phyloP scores from a whole-genome alignment of 345 rosid genomes.

The Citrus inodora region DNA sequence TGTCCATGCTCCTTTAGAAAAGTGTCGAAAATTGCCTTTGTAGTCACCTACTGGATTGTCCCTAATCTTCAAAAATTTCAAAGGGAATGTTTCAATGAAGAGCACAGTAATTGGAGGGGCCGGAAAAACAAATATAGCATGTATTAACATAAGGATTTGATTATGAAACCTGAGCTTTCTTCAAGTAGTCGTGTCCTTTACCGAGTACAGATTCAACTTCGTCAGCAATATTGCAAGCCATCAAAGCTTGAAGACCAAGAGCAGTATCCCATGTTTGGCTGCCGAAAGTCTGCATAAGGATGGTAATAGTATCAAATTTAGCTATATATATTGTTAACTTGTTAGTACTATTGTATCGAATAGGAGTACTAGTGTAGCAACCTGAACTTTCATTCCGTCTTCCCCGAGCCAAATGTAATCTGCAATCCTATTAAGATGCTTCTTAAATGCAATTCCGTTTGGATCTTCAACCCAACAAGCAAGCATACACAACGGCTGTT shows the following conservation, averaged over 20 bases:
- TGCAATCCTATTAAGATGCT: constrained; percentile 69
- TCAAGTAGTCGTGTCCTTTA: constrained; percentile 74
- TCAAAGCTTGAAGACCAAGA: constrained; percentile 70
- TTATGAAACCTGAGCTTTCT: constrained; percentile 61
- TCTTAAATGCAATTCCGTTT: constrained; percentile 52
- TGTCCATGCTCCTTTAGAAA: constrained; percentile 19
- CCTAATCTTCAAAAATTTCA: constrained; percentile 5
- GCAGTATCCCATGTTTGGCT: constrained; percentile 86
- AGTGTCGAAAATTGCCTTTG: constrained; percentile 5
- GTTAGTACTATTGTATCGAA: background rate
- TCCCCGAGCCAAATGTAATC: constrained; percentile 93
- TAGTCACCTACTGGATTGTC: constrained; percentile 13
- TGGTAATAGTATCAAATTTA: background rate
- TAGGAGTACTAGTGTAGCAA: background rate
- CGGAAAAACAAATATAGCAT: too few species aligned
- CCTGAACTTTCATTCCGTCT: constrained; percentile 96
- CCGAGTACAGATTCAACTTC: constrained; percentile 54
- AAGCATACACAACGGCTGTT: constrained; percentile 32
- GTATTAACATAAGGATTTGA: background rate
- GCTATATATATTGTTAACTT: too few species aligned
- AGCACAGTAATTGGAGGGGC: background rate
- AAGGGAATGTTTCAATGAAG: background rate
- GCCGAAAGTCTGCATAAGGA: constrained; percentile 56
- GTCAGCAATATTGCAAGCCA: constrained; percentile 46
- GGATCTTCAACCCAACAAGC: constrained; percentile 47